A percentile compares a stretch with the other conserved stretches of the same genome.
These are phyloP conservation scores for Paraconiothyrium sp. DNA, from an alignment of 2,329 filamentous ascomycete genomes.

Conservation along the genomic window DNA sequence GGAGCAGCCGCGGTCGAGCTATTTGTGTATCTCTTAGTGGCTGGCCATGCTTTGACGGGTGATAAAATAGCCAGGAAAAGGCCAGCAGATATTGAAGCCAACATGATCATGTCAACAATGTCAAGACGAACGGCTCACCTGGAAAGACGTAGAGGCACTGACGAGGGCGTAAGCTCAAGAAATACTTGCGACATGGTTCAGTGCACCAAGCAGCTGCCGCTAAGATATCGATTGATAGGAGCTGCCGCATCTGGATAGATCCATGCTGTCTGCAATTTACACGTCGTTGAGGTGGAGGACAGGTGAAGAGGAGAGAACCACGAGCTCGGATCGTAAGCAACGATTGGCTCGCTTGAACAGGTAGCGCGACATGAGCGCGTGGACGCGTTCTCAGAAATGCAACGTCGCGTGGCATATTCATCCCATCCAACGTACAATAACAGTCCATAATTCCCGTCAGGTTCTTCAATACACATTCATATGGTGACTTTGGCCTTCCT, in stretches of 20 bases:
- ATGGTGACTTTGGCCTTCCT: neutral
- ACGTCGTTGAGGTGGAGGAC: neutral
- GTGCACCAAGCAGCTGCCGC: neutral
- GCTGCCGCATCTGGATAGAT: constrained; percentile 6
- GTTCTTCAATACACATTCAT: neutral
- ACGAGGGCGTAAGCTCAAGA: neutral
- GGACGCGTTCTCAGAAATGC: neutral
- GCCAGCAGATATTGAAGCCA: neutral
- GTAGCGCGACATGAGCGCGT: constrained; percentile 1
- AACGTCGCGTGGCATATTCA: constrained; percentile 1
- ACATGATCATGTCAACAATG: neutral
- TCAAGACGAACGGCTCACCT: neutral
- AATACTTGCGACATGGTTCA: constrained; percentile 9
- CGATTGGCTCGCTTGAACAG: neutral
- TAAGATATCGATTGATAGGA: neutral
- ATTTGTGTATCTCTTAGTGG: constrained; percentile 12
- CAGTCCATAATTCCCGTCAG: neutral
- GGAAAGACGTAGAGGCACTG: neutral
- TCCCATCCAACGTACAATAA: neutral
- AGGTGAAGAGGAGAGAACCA: neutral
- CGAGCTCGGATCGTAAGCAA: neutral
- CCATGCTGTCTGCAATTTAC: constrained; percentile 8
- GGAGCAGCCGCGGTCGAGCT: constrained; percentile 7
- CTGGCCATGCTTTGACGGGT: constrained; percentile 14
- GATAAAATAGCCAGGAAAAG: neutral